Conservation (phyloP, 1,284 basidiomycete genomes). For the Vanrija sp. region DNA sequence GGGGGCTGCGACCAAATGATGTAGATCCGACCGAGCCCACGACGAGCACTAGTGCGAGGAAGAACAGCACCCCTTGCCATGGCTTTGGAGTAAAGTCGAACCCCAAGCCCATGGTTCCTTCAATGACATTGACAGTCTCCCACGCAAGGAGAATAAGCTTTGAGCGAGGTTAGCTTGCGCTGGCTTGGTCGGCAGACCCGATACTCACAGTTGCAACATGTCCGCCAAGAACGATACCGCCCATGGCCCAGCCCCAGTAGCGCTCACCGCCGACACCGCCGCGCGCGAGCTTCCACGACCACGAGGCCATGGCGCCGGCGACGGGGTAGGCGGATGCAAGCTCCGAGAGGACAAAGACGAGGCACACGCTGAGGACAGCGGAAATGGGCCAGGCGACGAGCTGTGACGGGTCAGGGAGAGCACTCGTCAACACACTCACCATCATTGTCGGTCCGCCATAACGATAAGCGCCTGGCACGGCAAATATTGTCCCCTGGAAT, state of each 20-base stretch:
- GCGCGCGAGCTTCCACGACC: slow-evolving; percentile 47
- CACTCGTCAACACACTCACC: slow-evolving; percentile 16
- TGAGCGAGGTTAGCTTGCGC: not conserved
- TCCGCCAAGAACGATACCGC: slow-evolving; percentile 44
- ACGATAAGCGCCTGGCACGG: slow-evolving; percentile 41
- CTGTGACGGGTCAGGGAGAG: slow-evolving; percentile 15
- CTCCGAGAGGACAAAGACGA: slow-evolving; percentile 42
- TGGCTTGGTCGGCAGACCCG: not conserved
- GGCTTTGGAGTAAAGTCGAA: slow-evolving; percentile 26
- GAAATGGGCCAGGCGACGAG: slow-evolving; percentile 47
- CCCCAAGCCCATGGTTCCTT: slow-evolving; percentile 39
- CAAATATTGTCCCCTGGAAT: slow-evolving; percentile 42
- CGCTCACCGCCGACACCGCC: slow-evolving; percentile 44
- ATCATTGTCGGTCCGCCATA: slow-evolving; percentile 47
- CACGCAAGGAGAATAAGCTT: slow-evolving; percentile 41
- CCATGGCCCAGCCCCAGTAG: slow-evolving; percentile 47
- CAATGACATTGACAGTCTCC: slow-evolving; percentile 38
- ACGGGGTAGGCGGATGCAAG: slow-evolving; percentile 48
- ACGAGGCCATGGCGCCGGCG: slow-evolving; percentile 47
- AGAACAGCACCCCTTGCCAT: slow-evolving; percentile 42
- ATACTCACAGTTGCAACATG: slow-evolving; percentile 44
- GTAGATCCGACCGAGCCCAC: slow-evolving; percentile 38
- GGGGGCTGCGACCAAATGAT: slow-evolving; percentile 36
- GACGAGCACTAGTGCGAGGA: slow-evolving; percentile 36
- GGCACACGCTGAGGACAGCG: slow-evolving; percentile 32